Conservation (phyloP, 495 filamentous ascomycete species). For the Aspergillus carlsbadensis region DNA sequence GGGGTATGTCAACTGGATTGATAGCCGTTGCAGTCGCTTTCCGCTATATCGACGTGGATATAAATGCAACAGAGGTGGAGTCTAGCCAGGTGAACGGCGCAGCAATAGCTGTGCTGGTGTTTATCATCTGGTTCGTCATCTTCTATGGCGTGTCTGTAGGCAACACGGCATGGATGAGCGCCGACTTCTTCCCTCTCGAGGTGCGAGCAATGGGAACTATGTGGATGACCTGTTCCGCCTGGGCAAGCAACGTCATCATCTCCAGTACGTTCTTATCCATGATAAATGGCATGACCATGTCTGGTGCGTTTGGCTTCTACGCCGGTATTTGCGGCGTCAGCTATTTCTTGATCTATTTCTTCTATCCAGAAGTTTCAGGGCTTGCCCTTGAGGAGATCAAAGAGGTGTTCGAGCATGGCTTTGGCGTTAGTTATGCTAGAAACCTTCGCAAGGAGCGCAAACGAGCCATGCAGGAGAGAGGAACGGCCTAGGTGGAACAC, state of each 20-base stretch:
- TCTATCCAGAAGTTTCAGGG: constrained; percentile 50
- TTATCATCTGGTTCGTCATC: constrained; percentile 48
- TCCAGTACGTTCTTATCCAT: constrained; percentile 51
- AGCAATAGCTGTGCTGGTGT: constrained; percentile 44
- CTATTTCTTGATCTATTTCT: constrained; percentile 47
- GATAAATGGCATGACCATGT: constrained; percentile 48
- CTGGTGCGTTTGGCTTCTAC: constrained; percentile 54
- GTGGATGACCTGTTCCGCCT: constrained; percentile 50
- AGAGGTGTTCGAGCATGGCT: constrained; percentile 48
- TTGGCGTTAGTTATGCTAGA: constrained; percentile 42
- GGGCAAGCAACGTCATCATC: constrained; percentile 53
- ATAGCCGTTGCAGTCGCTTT: constrained; percentile 45
- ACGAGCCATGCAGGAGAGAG: constrained; percentile 13
- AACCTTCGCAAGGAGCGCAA: constrained; percentile 32
- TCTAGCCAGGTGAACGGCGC: constrained; percentile 28
- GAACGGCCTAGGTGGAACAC: background rate
- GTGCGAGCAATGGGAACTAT: constrained; percentile 53
- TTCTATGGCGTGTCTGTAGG: constrained; percentile 48
- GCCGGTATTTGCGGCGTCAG: constrained; percentile 47
- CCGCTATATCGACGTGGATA: constrained; percentile 48
- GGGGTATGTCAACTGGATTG: constrained; percentile 37
- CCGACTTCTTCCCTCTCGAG: constrained; percentile 54
- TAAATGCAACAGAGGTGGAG: constrained; percentile 25
- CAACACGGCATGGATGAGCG: constrained; percentile 50
- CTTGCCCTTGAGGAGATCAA: constrained; percentile 50